Percentiles rank a stretch among this genome's conserved stretches.
Evolutionary conservation across 140 eudicot genomes (phyloP).

Genomic region (Senecio squalidus): DNA sequence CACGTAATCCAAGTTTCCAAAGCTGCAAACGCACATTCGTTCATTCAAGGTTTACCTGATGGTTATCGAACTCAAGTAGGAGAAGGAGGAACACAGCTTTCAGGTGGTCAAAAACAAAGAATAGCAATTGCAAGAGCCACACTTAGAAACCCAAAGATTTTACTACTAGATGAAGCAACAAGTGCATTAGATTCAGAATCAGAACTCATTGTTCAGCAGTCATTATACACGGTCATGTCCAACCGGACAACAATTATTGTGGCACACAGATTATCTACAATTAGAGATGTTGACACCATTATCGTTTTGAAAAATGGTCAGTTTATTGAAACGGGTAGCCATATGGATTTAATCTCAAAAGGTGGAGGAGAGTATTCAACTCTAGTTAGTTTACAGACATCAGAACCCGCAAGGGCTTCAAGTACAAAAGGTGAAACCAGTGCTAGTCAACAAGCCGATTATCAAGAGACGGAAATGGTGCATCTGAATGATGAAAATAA

Average conservation of each 20-base stretch:
- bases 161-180: constrained; percentile 84
- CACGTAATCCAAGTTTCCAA: constrained; percentile 50
- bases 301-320: constrained; percentile 57
- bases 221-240: constrained; percentile 52
- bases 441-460: background rate
- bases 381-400: constrained; percentile 50
- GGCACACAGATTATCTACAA: constrained; percentile 72
- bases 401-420: constrained; percentile 21
- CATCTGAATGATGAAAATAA: constrained; percentile 10
- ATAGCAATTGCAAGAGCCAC: constrained; percentile 85
- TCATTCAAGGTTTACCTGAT: constrained; percentile 52
- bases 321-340: constrained; percentile 66
- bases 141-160: constrained; percentile 63
- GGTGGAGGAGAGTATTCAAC: constrained; percentile 66
- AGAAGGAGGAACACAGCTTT: constrained; percentile 82
- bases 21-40: constrained; percentile 72
- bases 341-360: constrained; percentile 42
- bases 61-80: constrained; percentile 85
- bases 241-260: constrained; percentile 64
- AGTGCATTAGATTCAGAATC: constrained; percentile 89
- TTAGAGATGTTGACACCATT: constrained; percentile 55
- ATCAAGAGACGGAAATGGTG: constrained; percentile 15
- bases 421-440: constrained; percentile 17
- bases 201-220: constrained; percentile 64
- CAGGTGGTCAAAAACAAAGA: constrained; percentile 91